These are phyloP conservation scores for Nitzschia palea DNA, from an alignment of 108 stramenopile genomes.

Conservation along the genomic window DNA sequence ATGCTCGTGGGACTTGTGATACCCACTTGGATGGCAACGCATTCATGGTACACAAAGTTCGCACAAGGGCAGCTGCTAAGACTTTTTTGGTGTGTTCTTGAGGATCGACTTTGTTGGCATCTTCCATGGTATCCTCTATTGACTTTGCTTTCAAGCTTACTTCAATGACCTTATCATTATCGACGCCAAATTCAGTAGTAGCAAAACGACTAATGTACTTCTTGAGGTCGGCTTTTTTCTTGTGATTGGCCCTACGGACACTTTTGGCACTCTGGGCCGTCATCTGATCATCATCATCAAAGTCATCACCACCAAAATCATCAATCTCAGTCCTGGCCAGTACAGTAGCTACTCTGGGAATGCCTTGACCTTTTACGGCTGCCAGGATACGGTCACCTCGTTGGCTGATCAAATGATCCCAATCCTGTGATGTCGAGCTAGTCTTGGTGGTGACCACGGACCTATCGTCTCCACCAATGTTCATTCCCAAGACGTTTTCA, in stretches of 20 bases:
- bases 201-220: conserved; percentile 73
- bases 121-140: conserved; percentile 19
- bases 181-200: conserved; percentile 73
- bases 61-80: conserved; percentile 52
- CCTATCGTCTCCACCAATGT: conserved; percentile 45
- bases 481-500: conserved; percentile 40
- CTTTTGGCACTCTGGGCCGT: conserved; percentile 61
- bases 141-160: conserved; percentile 22
- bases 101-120: conserved; percentile 14
- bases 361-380: conserved; percentile 94
- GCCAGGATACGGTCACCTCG: conserved; percentile 85
- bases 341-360: conserved; percentile 88
- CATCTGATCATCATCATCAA: conserved; percentile 54
- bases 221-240: conserved; percentile 76
- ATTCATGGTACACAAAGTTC: conserved; percentile 70
- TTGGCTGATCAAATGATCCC: conserved; percentile 73
- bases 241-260: conserved; percentile 61
- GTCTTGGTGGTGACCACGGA: conserved; percentile 49
- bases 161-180: conserved; percentile 66
- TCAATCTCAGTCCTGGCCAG: conserved; percentile 57
- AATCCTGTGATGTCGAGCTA: conserved; percentile 45
- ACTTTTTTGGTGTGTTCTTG: conserved; percentile 28
- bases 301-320: conserved; percentile 27
- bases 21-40: conserved; percentile 79
- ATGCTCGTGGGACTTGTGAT: conserved; percentile 64